Evolutionary conservation across 148 eudicot species (phyloP).

Genomic region (Nepenthes gracilis): DNA sequence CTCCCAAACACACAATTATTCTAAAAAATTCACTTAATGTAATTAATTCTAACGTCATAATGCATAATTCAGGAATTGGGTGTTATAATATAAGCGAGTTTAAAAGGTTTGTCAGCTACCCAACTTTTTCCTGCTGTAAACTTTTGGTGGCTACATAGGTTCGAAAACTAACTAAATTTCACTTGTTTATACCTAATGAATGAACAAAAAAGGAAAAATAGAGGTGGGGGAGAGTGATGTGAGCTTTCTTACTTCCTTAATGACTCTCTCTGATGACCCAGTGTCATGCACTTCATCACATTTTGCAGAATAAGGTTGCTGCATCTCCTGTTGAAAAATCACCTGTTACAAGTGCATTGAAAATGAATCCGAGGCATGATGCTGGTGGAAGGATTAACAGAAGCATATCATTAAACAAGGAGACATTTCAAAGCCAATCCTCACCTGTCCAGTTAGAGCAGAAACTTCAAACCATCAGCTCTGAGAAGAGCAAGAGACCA

Average conservation of each 20-base stretch:
- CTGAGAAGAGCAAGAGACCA: constrained; percentile 68
- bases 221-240: no score
- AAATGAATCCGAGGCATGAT: constrained; percentile 64
- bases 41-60: no score
- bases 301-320: constrained; percentile 24
- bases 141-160: no score
- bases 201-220: no score
- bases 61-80: no score
- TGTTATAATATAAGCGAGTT: no score
- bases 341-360: constrained; percentile 24
- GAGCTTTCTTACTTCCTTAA: background rate
- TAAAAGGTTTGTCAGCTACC: no score
- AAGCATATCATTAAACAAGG: constrained; percentile 70
- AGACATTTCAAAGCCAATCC: constrained; percentile 39
- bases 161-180: no score
- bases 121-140: no score
- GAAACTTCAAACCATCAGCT: constrained; percentile 31
- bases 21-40: no score
- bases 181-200: no score
- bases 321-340: constrained; percentile 30
- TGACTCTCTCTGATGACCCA: background rate
- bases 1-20: no score
- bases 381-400: constrained; percentile 71
- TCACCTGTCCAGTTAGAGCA: constrained; percentile 37
- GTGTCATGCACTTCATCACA: constrained; percentile 36